Base-by-base conservation (phyloP, 2,329 filamentous ascomycete genomes). In the Penicillium fuscoglaucum region DNA sequence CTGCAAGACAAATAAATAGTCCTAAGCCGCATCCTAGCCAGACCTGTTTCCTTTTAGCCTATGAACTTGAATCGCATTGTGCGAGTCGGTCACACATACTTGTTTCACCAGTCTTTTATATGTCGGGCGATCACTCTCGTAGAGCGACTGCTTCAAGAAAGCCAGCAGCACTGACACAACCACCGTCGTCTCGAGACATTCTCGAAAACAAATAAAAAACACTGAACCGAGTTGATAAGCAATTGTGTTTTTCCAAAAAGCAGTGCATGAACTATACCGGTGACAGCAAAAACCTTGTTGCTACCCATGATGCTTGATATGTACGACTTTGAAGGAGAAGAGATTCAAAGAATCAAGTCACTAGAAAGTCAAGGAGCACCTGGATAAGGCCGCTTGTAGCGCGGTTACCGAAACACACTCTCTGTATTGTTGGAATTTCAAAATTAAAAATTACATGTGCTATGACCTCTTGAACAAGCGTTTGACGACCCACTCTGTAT, bases 101-200 rank as follows among this genome's bases (percentile, higher is more conserved):
- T 91, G 88, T 63, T 80, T 83, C 28, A 86, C 80, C 6, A 93
- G 81, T 57, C 81, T 82, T 75, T 90, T 93, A 78, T 91, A 89
- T 0, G 87, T 77, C 2, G 68, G 72, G 6, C 75, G 76, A 77
- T 92, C 87, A 60, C 82, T 78, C 52, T 86, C 80, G 0, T 85
- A 86, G 28, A 96, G 83, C 2, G 89, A 89, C 73, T 95, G 90
- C 75, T 93, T 95, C 60, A 96, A 78, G 73, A 95, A 96, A 15
- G 91, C 87, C 49, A 96, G 83, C 26, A 96, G 80, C n/a, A 96
- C 88, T 0, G 91, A 93, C 61, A 96, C 87, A 67, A 96, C 90
- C 69, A 96, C 91, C 67, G 84, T 88, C 0, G 89, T 90, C 79
- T 96, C 92, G 43, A 96, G 80, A 43, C 87, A 86, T 78, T 96